Conservation (phyloP, 352 stramenopile species). For the Phytopythium delawarense region DNA sequence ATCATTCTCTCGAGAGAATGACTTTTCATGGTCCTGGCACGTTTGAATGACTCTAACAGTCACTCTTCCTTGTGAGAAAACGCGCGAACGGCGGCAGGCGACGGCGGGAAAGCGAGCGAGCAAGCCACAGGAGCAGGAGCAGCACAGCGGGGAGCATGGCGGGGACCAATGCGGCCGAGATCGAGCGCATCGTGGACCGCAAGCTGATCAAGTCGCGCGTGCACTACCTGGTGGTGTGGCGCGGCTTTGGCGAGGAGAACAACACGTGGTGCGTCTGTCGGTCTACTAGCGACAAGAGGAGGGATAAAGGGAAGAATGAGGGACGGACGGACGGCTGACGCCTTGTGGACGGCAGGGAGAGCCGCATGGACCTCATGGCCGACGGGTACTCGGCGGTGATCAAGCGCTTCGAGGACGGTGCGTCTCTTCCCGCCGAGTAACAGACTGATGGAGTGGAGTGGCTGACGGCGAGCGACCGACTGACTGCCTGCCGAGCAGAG, state of each 20-base stretch:
- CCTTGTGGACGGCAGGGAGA: constrained; percentile 45
- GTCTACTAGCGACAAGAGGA: neutral
- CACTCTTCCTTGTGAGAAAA: neutral
- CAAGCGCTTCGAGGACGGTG: constrained; percentile 65
- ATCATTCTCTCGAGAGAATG: too few species aligned
- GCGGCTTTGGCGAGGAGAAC: constrained; percentile 72
- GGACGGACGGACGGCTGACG: neutral
- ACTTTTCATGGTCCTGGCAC: too few species aligned
- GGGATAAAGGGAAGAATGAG: neutral
- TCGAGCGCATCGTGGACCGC: constrained; percentile 79
- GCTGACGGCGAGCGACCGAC: too few species aligned
- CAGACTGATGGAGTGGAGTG: too few species aligned
- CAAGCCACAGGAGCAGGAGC: neutral
- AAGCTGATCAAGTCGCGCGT: constrained; percentile 78
- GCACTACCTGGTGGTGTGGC: constrained; percentile 82
- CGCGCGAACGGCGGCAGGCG: neutral
- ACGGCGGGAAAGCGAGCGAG: neutral
- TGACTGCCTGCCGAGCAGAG: constrained; percentile 16
- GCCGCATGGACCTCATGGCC: constrained; percentile 70
- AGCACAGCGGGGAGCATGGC: neutral
- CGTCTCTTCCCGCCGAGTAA: constrained; percentile 4
- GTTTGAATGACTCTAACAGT: too few species aligned
- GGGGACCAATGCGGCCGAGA: constrained; percentile 48
- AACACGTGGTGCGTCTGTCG: constrained; percentile 63
- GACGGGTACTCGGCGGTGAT: constrained; percentile 74